phyloP scores from a whole-genome alignment of 176 grass and related monocot species.

The Rhynchospora tenuis region DNA sequence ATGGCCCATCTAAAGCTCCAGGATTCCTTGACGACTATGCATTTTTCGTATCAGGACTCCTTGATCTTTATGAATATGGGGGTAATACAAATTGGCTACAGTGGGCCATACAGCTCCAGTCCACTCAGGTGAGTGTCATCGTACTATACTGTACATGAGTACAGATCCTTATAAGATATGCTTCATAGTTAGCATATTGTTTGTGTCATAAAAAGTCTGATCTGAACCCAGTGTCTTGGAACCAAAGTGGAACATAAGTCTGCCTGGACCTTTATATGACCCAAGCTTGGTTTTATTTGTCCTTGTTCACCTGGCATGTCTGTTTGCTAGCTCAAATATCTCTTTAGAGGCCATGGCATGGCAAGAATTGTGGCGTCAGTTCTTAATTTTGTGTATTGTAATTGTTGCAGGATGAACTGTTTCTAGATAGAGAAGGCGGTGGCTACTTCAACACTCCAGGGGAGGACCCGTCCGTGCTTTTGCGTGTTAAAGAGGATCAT shows the following conservation, averaged over 20 bases:
- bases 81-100: constrained; percentile 70
- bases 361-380: neutral
- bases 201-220: neutral
- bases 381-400: constrained; percentile 5
- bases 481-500: constrained; percentile 90
- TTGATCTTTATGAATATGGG: constrained; percentile 89
- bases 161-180: too few relatives aligned
- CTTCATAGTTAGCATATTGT: neutral
- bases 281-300: neutral
- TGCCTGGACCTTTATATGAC: neutral
- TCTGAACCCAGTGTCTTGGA: neutral
- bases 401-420: constrained; percentile 64
- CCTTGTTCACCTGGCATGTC: neutral
- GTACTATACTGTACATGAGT: too few relatives aligned
- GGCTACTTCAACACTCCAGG: constrained; percentile 93
- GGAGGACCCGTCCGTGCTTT: constrained; percentile 84
- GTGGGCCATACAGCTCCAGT: constrained; percentile 76
- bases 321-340: neutral
- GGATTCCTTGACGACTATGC: constrained; percentile 98
- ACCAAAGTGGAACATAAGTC: neutral
- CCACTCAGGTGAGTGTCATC: constrained; percentile 60
- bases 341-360: neutral
- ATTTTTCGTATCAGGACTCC: constrained; percentile 75
- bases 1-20: constrained; percentile 91
- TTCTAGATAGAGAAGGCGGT: constrained; percentile 82